Conservation (phyloP, 129 eudicot species). For the Kitagawia praeruptora region DNA sequence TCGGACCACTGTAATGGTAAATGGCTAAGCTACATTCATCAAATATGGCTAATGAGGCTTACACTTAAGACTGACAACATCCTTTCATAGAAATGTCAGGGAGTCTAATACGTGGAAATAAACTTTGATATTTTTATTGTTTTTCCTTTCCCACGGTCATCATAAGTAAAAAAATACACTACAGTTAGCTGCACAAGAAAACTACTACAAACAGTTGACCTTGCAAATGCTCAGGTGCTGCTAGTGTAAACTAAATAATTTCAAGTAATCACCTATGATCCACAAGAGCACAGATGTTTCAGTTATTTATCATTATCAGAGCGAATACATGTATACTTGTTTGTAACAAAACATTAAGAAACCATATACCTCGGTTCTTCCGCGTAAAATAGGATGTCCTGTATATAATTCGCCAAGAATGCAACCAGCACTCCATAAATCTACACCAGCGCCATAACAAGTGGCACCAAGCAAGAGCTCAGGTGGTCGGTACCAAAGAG, state of each 20-base stretch:
- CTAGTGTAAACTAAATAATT: not conserved
- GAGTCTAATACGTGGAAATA: not conserved
- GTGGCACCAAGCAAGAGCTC: conserved; percentile 96
- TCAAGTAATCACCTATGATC: not conserved
- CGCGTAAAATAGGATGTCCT: conserved; percentile 91
- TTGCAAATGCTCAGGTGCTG: not conserved
- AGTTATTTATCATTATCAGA: not conserved
- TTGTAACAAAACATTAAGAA: not conserved
- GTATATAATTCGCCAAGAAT: conserved; percentile 84
- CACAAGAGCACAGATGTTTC: not conserved
- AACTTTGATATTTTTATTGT: no score
- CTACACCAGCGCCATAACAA: conserved; percentile 71
- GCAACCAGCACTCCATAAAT: conserved; percentile 96
- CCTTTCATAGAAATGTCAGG: not conserved
- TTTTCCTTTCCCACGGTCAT: no score
- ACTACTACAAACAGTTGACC: not conserved
- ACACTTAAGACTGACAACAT: not conserved
- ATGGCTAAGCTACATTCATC: not conserved
- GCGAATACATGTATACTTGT: not conserved
- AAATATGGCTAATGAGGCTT: not conserved
- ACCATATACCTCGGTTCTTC: conserved; percentile 77
- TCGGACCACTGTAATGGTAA: not conserved
- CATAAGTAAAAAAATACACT: no score
- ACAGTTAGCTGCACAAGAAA: not conserved
- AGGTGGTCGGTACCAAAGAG: conserved; percentile 97